Evolutionary conservation across 352 stramenopile species (phyloP).

Genomic region (Globisporangium mamillatum): DNA sequence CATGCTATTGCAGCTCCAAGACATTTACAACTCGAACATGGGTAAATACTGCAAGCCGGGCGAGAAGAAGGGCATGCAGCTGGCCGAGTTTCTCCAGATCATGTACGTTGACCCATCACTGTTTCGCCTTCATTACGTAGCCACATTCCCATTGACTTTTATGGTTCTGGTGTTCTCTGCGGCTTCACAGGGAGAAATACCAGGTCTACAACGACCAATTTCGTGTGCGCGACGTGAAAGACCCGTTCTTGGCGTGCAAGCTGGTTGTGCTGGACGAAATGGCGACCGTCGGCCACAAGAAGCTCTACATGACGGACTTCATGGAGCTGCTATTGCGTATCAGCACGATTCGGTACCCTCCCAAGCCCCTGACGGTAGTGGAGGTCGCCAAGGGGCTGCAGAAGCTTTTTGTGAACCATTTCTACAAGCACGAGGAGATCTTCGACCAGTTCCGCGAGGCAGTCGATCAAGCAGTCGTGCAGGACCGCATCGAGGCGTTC

Average conservation of each 20-base stretch:
- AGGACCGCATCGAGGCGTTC: conserved; percentile 63
- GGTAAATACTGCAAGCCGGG: conserved; percentile 68
- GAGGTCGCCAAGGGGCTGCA: conserved; percentile 57
- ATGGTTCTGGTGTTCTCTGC: not conserved
- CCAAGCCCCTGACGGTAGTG: conserved; percentile 25
- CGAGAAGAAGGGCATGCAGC: conserved; percentile 77
- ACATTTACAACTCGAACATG: conserved; percentile 74
- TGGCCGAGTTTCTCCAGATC: conserved; percentile 59
- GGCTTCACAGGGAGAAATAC: conserved; percentile 42
- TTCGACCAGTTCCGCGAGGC: conserved; percentile 55
- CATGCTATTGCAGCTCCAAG: conserved; percentile 42
- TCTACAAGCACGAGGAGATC: conserved; percentile 62
- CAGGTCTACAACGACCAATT: conserved; percentile 67
- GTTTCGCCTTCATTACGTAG: not conserved
- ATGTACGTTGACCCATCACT: conserved; percentile 26
- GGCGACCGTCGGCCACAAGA: conserved; percentile 64
- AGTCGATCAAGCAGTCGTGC: conserved; percentile 52
- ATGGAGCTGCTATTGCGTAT: conserved; percentile 74
- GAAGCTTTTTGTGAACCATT: conserved; percentile 61
- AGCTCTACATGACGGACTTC: conserved; percentile 73
- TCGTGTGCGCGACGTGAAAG: conserved; percentile 60
- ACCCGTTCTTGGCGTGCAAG: conserved; percentile 72
- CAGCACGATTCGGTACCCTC: conserved; percentile 56
- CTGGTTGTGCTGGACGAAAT: conserved; percentile 76
- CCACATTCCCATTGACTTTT: too few relatives aligned